Evolutionary conservation across 495 filamentous ascomycete species (phyloP), one percentile per base, ranked within the genome.

Genomic region (Cercophora newfieldiana): DNA sequence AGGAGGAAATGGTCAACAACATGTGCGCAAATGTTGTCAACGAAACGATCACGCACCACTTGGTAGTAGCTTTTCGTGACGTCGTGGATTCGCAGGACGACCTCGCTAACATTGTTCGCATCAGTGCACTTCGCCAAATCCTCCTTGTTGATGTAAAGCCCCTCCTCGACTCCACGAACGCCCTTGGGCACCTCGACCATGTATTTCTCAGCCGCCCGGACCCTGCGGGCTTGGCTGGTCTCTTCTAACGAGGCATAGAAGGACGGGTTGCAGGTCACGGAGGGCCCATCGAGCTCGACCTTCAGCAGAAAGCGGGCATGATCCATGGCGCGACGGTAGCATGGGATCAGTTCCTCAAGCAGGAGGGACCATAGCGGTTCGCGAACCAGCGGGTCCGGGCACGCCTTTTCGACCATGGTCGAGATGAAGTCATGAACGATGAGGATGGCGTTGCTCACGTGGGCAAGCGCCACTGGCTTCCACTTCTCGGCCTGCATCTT

Each of bases 51-150:
- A 21, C 68, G 74, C 0, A 85, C 80, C 0, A 89, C 84, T 50
- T 84, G 83, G 75, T 90, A 90, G 70, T 90, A 90, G 1, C 81
- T 75, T 53, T 81, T 61, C 1, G 90, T 72, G 18, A 83, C 81
- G 64, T 90, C 84, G 54, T 89, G 85, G 7, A 90, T 79, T 0
- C 86, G 80, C 53, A 84, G 75, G 0, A 83, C 73, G 0, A 64
- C 60, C 62, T 87, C 90, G 65, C 72, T 78, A 71, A 81, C 82
- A 51, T 76, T 70, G 54, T 69, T 55, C 3, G 60, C 56, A 1
- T 22, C 49, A 5, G 48, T 53, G 25, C 7, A 26, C 5, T 48
- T 33, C 16, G 25, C 25, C 1, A 61, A 2, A 24, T 66, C 21
- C 2, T 60, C 47, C 6, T 31, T 19, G 12, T 24, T n/a, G 25